Evolutionary conservation across 129 eudicot species (phyloP), one percentile per base, ranked within the genome.

Genomic region (Lactuca sativa): DNA sequence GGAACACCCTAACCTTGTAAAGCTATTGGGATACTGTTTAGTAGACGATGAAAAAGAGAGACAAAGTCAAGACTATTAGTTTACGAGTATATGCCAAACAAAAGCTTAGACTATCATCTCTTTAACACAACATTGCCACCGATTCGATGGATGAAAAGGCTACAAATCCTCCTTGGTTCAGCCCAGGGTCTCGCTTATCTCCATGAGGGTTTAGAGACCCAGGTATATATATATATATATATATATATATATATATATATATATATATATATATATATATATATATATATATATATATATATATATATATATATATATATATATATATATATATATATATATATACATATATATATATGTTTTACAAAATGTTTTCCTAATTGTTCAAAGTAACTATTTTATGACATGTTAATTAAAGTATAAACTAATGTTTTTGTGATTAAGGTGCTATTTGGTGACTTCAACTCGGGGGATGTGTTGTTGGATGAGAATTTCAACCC

Each of bases 401-500:
- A 11, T 11, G n/a, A 10, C 52, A 47, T 47, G 0, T 36, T 25
- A 25, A 25, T 36, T 4, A 36, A 36, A 4, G 0, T 25, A 25
- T 25, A 47, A 12, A 47, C 52, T 47, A 43, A 43, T 43, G 9
- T 47, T 47, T 47, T 11, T n/a, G 52, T 6, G 9, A 47, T 47
- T 47, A 11, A 90, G 96, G 91, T 90, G 60, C 87, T 90, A 64
- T 87, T 80, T 71, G 85, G 97, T 30, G 97, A 90, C 80, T 90
- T 90, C 49, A 90, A 90, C 64, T 78, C 97, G 4, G 83, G 95
- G 0, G 87, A 87, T 17, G 91, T 90, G 81, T 83, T 90, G 38
- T 67, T 90, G 82, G 95, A 87, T 49, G 73, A 74, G 62, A 77
- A 85, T 63, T 82, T 90, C 71, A 85, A 78, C 0, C 72, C 97